Base-by-base conservation (phyloP, 2,329 filamentous ascomycete genomes). In the Diaporthe amygdali region DNA sequence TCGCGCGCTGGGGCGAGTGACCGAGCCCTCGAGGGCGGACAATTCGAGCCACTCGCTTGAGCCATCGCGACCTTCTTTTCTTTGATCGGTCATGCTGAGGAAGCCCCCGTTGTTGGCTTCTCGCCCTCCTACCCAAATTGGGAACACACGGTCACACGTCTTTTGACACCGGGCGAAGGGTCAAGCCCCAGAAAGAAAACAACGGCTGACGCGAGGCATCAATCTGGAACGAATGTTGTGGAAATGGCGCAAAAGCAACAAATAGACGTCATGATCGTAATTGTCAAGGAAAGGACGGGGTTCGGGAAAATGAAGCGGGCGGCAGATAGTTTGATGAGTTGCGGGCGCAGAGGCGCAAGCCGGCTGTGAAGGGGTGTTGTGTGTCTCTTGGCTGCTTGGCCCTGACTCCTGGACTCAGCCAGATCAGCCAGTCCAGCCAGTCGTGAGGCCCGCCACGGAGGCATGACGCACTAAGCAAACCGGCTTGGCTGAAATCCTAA, bases 321-420 rank as follows among this genome's bases (percentile, higher is more conserved):
- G 41, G 59, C 59, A 63, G 41, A 63, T 63, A 17, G 59, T 46
- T 63, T 63, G 56, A 63, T 63, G 56, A 63, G 41, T 17, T n/a
- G 39, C 39, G 34, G 56, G 56, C 56, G 56, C 56, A 63, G 56
- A 47, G 56, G 56, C 56, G 56, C 56, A 63, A 32, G 56, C 56
- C 59, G 59, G 59, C 59, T 63, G 59, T 63, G 59, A 63, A 63
- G 41, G 56, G 55, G 56, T 5, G 39, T 27, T 32, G 5, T 44
- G 39, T 34, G 41, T 47, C 59, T 12, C 59, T 63, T 63, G 59
- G 59, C 59, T 7, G 20, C 59, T 63, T 63, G 59, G 59, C 59
- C 41, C 59, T 63, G 59, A 63, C 59, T 63, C 59, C 59, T 63
- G 59, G 59, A n/a, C 44, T 46, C 59, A 47, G 59, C 59, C 34